These are phyloP conservation scores for Lentinula novae-zelandiae DNA, from an alignment of 1,284 basidiomycete genomes.

Conservation along the genomic window DNA sequence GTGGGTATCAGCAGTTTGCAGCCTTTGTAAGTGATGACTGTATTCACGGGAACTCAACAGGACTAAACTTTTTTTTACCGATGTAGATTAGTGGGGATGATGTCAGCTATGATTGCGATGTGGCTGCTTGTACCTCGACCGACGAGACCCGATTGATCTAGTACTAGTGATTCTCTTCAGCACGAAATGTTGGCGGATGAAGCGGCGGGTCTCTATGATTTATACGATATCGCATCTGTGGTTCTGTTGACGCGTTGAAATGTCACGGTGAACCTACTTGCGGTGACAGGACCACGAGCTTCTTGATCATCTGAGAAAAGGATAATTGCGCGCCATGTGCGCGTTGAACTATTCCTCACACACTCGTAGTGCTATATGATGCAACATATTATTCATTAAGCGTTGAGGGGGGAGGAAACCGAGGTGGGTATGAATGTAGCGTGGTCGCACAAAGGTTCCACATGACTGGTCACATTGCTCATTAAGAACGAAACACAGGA, in stretches of 20 bases:
- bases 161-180: neutral
- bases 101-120: constrained; percentile 36
- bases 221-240: too few relatives aligned
- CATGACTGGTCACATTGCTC: neutral
- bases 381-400: neutral
- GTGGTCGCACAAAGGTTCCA: neutral
- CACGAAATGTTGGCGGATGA: too few relatives aligned
- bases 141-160: constrained; percentile 5
- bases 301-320: neutral
- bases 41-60: neutral
- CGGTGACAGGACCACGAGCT: neutral
- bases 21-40: constrained; percentile 43
- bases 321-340: neutral
- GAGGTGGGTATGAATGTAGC: too few relatives aligned
- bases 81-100: constrained; percentile 41
- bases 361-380: neutral
- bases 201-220: too few relatives aligned
- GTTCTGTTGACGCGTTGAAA: too few relatives aligned
- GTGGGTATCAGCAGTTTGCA: constrained; percentile 50
- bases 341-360: neutral
- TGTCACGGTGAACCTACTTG: too few relatives aligned
- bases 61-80: neutral
- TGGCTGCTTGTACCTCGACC: constrained; percentile 39
- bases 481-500: neutral
- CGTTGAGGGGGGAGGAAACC: neutral